A percentile compares a stretch with the other conserved stretches of the same genome.
phyloP scores from a whole-genome alignment of 176 grass and related monocot species.

The Hsuehochloa calcarea region DNA sequence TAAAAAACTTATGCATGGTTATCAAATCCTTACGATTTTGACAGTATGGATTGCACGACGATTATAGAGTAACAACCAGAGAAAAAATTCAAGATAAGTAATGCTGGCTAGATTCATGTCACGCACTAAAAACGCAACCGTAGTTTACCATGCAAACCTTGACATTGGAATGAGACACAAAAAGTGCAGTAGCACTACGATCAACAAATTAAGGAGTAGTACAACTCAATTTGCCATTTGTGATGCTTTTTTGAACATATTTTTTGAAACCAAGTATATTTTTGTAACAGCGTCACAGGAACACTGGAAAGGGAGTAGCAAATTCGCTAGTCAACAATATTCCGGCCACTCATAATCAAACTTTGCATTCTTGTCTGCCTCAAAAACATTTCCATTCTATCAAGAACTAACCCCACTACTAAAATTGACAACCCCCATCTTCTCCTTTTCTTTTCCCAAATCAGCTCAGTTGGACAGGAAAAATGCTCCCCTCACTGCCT shows the following conservation, averaged over 20 bases:
- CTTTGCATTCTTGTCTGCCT: constrained; percentile 38
- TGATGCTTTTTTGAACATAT: not conserved
- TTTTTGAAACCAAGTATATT: not conserved
- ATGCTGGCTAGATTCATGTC: not conserved
- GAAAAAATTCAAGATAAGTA: not conserved
- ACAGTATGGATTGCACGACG: not conserved
- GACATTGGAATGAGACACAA: not conserved
- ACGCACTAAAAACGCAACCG: not conserved
- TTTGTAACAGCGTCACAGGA: not conserved
- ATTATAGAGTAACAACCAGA: not conserved
- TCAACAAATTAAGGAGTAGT: not conserved
- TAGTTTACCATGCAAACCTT: not conserved
- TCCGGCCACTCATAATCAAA: not conserved
- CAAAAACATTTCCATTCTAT: constrained; percentile 14
- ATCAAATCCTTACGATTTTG: not conserved
- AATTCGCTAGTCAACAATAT: constrained; percentile 29
- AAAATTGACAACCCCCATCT: not conserved
- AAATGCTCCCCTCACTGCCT: not conserved
- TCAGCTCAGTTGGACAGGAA: constrained; percentile 26
- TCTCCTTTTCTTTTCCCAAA: not conserved
- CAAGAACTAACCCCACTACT: constrained; percentile 25
- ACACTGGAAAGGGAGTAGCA: not conserved
- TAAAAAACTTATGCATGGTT: not conserved
- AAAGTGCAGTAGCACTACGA: not conserved
- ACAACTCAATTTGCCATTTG: not conserved